A percentile compares a stretch with the other conserved stretches of the same genome.
These are phyloP conservation scores for Ormosia emarginata DNA, from an alignment of 306 rosid species.

Conservation along the genomic window DNA sequence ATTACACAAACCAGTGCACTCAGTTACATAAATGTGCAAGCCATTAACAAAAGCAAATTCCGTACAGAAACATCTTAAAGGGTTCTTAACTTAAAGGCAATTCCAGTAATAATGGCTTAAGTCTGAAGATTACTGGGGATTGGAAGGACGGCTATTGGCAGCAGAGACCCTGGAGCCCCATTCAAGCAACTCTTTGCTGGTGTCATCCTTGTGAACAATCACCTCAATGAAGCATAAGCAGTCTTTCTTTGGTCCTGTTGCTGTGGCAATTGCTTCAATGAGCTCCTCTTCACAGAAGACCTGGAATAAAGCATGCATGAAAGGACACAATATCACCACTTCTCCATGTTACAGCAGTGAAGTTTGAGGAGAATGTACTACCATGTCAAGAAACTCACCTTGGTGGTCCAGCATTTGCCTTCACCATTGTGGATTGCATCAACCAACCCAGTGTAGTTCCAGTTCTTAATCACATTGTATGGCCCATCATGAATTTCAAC, in stretches of 20 bases:
- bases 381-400: slow-evolving; percentile 36
- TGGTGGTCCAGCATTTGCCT: slow-evolving; percentile 91
- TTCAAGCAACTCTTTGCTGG: slow-evolving; percentile 87
- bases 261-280: slow-evolving; percentile 61
- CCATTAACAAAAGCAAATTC: slow-evolving; percentile 13
- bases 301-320: slow-evolving; percentile 22
- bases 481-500: slow-evolving; percentile 94
- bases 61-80: neutral
- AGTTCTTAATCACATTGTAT: slow-evolving; percentile 89
- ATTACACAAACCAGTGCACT: slow-evolving; percentile 14
- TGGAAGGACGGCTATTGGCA: slow-evolving; percentile 81
- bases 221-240: slow-evolving; percentile 80
- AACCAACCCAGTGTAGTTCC: slow-evolving; percentile 71
- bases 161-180: slow-evolving; percentile 85
- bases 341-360: neutral
- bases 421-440: slow-evolving; percentile 87
- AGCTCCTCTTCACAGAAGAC: slow-evolving; percentile 73
- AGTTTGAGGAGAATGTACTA: neutral
- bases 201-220: slow-evolving; percentile 83
- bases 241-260: slow-evolving; percentile 65
- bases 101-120: neutral
- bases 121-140: slow-evolving; percentile 46
- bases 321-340: neutral
- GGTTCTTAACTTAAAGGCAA: neutral
- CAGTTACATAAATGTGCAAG: neutral